Evolutionary conservation across 805 yeast species (phyloP).

Genomic region (Ogataea saltuana): DNA sequence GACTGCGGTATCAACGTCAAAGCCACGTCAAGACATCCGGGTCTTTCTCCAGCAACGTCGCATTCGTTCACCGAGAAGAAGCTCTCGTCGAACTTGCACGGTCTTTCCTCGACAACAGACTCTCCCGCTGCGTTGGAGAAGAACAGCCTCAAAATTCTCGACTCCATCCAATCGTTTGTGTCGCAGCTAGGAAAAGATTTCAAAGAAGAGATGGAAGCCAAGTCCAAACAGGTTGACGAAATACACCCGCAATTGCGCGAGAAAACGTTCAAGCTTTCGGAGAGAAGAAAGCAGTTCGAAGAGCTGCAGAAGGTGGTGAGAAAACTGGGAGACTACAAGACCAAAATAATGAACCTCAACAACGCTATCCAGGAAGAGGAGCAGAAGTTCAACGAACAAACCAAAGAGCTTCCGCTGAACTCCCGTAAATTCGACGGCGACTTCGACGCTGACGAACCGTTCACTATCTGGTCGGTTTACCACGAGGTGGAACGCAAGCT

Average conservation of each 20-base stretch:
- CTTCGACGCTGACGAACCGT: conserved; percentile 92
- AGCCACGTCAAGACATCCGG: conserved; percentile 11
- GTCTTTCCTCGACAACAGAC: not conserved
- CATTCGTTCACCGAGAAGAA: no score
- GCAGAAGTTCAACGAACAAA: conserved; percentile 47
- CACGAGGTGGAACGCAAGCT: conserved; percentile 49
- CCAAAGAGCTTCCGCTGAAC: conserved; percentile 33
- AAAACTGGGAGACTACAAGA: conserved; percentile 49
- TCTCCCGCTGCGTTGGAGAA: conserved; percentile 16
- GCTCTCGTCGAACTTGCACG: not conserved
- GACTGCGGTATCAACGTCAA: conserved; percentile 75
- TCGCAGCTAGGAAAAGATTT: conserved; percentile 57
- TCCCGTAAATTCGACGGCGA: conserved; percentile 50
- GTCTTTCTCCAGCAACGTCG: conserved; percentile 3
- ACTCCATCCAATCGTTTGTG: conserved; percentile 53
- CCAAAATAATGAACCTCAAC: conserved; percentile 56
- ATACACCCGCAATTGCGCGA: conserved; percentile 58
- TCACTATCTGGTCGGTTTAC: conserved; percentile 62
- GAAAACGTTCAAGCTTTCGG: conserved; percentile 52
- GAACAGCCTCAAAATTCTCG: conserved; percentile 44
- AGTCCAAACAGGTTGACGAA: conserved; percentile 51
- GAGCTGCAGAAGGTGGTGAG: conserved; percentile 48
- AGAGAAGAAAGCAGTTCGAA: conserved; percentile 50
- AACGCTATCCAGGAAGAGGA: conserved; percentile 68
- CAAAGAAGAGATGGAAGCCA: conserved; percentile 53